Conservation (phyloP, 306 rosid genomes). For the Fagus sylvatica region DNA sequence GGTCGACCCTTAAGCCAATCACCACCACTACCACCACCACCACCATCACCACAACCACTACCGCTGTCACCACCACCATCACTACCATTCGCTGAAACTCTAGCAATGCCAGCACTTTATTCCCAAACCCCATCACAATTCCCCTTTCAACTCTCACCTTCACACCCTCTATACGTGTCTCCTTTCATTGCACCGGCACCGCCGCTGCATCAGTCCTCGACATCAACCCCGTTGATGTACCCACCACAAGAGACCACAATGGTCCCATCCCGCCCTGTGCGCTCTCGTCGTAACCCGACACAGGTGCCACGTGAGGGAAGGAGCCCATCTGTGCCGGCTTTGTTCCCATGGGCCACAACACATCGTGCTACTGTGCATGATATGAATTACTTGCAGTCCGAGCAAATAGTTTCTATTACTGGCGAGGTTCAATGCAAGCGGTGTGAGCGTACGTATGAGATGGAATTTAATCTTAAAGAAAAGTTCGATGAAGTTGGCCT, state of each 20-base stretch:
- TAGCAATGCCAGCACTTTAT: not conserved
- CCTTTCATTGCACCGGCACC: not conserved
- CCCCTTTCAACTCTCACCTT: not conserved
- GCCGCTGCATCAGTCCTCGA: not conserved
- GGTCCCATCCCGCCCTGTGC: not conserved
- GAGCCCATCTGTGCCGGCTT: slow-evolving; percentile 10
- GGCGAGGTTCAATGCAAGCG: slow-evolving; percentile 49
- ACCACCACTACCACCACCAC: not conserved
- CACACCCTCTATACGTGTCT: not conserved
- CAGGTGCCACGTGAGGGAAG: not conserved
- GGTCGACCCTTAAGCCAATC: not conserved
- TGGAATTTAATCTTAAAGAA: slow-evolving; percentile 2
- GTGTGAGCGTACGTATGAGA: slow-evolving; percentile 26
- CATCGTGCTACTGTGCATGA: slow-evolving; percentile 27
- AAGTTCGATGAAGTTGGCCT: not conserved
- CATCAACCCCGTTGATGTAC: not conserved
- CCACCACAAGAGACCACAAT: not conserved
- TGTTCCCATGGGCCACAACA: slow-evolving; percentile 55
- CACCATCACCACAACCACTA: not conserved
- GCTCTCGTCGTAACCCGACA: not conserved
- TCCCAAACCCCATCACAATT: not conserved
- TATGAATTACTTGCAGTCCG: not conserved
- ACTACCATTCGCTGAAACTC: not conserved
- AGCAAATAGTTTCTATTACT: not conserved
- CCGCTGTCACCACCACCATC: not conserved